phyloP scores from a whole-genome alignment of 495 filamentous ascomycete genomes.

The Immersiella caudata region DNA sequence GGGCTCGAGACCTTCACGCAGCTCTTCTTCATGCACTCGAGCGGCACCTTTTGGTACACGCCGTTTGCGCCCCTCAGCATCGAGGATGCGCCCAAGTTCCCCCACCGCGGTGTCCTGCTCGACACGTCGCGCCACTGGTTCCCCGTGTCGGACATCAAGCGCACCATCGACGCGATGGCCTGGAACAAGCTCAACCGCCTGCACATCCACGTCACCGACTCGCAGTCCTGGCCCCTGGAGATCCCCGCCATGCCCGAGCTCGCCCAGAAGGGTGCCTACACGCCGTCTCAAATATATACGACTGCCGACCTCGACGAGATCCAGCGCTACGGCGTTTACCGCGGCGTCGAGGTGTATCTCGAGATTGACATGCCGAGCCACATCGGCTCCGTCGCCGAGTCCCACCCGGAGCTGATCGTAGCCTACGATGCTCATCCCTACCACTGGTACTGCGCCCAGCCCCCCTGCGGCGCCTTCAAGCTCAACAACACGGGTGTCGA shows the following conservation, averaged over 20 bases:
- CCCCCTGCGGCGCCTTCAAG: constrained; percentile 74
- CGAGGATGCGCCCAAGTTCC: constrained; percentile 65
- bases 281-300: constrained; percentile 61
- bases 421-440: constrained; percentile 72
- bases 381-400: constrained; percentile 62
- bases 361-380: constrained; percentile 87
- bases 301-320: constrained; percentile 62
- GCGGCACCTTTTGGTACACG: constrained; percentile 61
- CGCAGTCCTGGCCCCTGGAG: constrained; percentile 82
- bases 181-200: constrained; percentile 80
- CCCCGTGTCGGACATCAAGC: constrained; percentile 61
- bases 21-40: constrained; percentile 71
- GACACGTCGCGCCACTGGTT: constrained; percentile 71
- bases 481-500: constrained; percentile 69
- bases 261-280: constrained; percentile 69
- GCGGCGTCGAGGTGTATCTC: constrained; percentile 72
- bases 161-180: constrained; percentile 70
- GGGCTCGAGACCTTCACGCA: constrained; percentile 73
- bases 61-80: constrained; percentile 67
- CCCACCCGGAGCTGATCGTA: constrained; percentile 73
- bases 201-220: constrained; percentile 78
- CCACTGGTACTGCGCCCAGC: constrained; percentile 68
- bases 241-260: constrained; percentile 73
- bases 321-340: constrained; percentile 65
- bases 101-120: constrained; percentile 73